Base-by-base conservation (phyloP, 495 filamentous ascomycete species). In the Daldinia caldariorum region DNA sequence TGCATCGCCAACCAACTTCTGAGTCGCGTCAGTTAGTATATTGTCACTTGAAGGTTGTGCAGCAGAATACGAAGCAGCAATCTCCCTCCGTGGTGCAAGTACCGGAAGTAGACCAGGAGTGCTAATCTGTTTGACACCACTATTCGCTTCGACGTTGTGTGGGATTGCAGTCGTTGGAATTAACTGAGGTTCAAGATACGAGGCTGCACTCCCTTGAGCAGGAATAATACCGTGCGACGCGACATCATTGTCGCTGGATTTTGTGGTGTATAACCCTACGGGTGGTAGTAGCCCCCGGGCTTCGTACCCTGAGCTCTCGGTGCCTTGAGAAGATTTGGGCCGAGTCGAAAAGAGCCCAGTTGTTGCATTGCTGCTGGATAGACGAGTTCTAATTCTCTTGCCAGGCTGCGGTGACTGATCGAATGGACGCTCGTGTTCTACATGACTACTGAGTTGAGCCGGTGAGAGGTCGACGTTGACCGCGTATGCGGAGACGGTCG, bases 361-460 rank as follows among this genome's bases (percentile, higher is more conserved):
- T 8, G 75, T 45, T 34, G 67, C 61, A 4, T 66, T n/a, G 32
- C 73, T 67, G 26, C 69, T 70, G 29, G 61, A 62, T 22, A 79
- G 61, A 66, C 65, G 66, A 22, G 75, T 79, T 64, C 78, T 79
- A 53, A 59, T 58, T 70, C 77, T 79, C 64, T 82, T 82, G 57
- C 74, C 77, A 10, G 71, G 71, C 32, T 75, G 70, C 8, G 61
- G 67, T 4, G 77, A 72, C 41, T 79, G 68, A 50, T 79, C 81
- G 37, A 80, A 81, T 2, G 77, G 78, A 41, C 75, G 75, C 3
- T 81, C 79, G 55, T 82, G 81, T 59, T 73, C 69, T 9, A 82
- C 64, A 64, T 77, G 72, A 60, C 79, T 81, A 47, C 67, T 79
- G 37, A 75, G 56, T 59, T 78, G 79, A 6, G 77, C 76, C 1